These are phyloP conservation scores for Cajanus cajan DNA, from an alignment of 306 rosid genomes.

Conservation along the genomic window DNA sequence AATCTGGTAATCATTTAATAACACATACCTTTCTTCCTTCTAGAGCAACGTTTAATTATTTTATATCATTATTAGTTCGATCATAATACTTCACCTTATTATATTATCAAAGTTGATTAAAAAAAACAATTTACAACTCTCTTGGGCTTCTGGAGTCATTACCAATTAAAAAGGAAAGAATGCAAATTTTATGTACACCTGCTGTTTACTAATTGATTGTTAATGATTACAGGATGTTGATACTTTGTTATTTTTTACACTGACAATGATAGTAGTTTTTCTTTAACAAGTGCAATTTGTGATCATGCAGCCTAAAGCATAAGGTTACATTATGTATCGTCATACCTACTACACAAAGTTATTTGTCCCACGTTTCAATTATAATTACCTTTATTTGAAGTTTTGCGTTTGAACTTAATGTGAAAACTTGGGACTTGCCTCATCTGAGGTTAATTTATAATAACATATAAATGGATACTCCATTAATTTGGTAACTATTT, in stretches of 20 bases:
- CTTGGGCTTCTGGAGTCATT: neutral
- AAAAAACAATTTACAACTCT: neutral
- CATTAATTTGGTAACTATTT: too few relatives aligned
- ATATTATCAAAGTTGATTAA: neutral
- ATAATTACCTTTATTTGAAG: too few relatives aligned
- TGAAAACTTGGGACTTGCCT: too few relatives aligned
- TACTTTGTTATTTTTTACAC: neutral
- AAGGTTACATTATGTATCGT: too few relatives aligned
- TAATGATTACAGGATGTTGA: neutral
- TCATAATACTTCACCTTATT: neutral
- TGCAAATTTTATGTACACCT: neutral
- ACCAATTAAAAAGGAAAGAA: neutral
- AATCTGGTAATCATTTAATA: conserved; percentile 12
- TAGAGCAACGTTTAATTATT: neutral
- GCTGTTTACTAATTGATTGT: neutral
- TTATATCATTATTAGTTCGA: neutral
- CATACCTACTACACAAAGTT: too few relatives aligned
- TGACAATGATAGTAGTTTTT: too few relatives aligned
- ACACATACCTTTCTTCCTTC: neutral
- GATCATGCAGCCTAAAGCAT: too few relatives aligned
- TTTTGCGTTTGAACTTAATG: too few relatives aligned
- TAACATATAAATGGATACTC: too few relatives aligned
- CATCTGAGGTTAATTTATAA: too few relatives aligned
- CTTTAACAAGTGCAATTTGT: too few relatives aligned
- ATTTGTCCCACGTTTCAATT: too few relatives aligned